Evolutionary conservation across 768 basidiomycete species (phyloP), one percentile per base, ranked within the genome.

Genomic region (Amanita rubescens): DNA sequence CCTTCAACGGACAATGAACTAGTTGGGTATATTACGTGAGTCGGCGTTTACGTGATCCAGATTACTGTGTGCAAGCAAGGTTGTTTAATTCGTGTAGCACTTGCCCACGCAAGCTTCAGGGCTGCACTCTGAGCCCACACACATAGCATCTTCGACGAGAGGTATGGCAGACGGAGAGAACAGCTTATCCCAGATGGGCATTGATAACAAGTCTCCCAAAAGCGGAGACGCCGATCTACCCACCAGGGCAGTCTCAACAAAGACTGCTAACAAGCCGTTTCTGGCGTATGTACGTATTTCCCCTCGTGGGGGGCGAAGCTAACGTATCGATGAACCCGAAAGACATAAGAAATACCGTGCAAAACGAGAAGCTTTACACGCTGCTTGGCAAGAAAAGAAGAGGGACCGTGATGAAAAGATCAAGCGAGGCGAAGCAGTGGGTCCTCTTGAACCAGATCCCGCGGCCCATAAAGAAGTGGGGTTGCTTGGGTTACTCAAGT

Each of bases 241-340:
- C 2, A 75, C 78, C 54, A 78, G 87, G 59, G 78, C 80, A 75
- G 89, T 94, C 35, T 80, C 85, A 24, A 81, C 79, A 58, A 95
- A 94, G 72, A 69, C 81, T 39, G 90, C 92, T 27, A 96, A 95
- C 70, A 75, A 76, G 55, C 90, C 94, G 8, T 93, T 90, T 69
- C 78, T 94, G 25, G 81, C 81, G 82, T 92, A 72, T 58, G 62
- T 66, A 27, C 49, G 55, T 38, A 51, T n/a, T 51, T 49, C n/a
- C 11, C 37, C 49, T 39, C 37, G 37, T 39, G 37, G 15, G 24
- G 25, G 30, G 6, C 22, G n/a, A 50, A 41, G 49, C 37, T 42
- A 38, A 51, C 41, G 15, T 15, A 15, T 27, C 27, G 15, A 33
- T 25, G 50, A 30, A 41, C 35, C 55, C 33, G 37, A 61, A 41